Evolutionary conservation across 2,329 filamentous ascomycete species (phyloP), one percentile per base, ranked within the genome.

Genomic region (Sclerotinia glacialis): DNA sequence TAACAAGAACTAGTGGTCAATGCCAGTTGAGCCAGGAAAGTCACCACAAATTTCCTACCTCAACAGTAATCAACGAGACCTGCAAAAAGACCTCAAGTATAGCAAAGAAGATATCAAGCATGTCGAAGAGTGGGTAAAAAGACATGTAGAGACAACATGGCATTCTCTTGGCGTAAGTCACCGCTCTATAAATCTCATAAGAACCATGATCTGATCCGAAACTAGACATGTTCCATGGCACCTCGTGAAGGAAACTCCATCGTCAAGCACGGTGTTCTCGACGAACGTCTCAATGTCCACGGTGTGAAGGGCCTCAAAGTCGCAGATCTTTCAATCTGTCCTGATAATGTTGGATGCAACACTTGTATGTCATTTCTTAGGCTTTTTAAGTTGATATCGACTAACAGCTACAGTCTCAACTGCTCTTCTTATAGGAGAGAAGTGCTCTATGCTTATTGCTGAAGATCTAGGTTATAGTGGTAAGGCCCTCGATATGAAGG

Each of bases 401-500:
- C 55, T 47, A 64, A 37, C 28, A 54, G 88, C 4, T 92, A 93
- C 78, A 87, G 84, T 80, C 58, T 80, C 80, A 26, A 81, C 79
- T 6, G 80, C 80, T 4, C 74, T 82, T 50, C 75, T 78, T 34
- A 76, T 80, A 47, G 78, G 78, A 1, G 78, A 80, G 71, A 78
- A 78, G 71, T 78, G 77, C 31, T 77, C 78, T 49, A 73, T 78
- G 66, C 74, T 80, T 16, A 75, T 79, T n/a, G 76, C 76, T 50
- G 74, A 77, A 68, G 78, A 80, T 69, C 68, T 81, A 44, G 79
- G 78, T 1, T 74, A 75, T 46, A 90, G 90, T 40, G 73, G 81
- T 82, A 70, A 67, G 40, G 89, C 87, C 12, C 80, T 94, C 69
- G 87, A 92, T 52, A 94, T 94, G 91, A 89, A 87, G 78, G 89